Evolutionary conservation across 257 asterid species (phyloP), one percentile per base, ranked within the genome.

Genomic region (Solanum gracilifrons): DNA sequence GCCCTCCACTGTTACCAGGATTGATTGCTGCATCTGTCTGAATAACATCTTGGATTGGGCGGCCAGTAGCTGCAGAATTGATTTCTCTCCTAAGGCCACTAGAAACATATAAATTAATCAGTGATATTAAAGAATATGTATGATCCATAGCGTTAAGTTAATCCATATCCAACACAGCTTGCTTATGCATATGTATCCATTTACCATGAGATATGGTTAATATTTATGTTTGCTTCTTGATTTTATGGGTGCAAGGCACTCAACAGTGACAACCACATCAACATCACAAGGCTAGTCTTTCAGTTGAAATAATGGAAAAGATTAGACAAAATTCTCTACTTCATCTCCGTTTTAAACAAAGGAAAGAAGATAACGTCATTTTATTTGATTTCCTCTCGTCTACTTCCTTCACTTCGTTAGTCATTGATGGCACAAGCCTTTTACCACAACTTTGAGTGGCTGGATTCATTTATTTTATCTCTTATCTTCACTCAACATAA

Each of bases 1-100:
- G 99, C 69, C 99, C 99, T 72, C 99, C 99, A 87, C 99, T 97
- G 89, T 97, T 97, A 73, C 99, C 99, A 13, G 99, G 99, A 89
- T 97, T 97, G 76, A 97, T 97, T 48, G 99, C 99, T 76, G 99
- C 99, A 86, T 97, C 99, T n/a, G 98, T 97, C 91, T 96, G 99
- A 90, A 97, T 96, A 71, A 97, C 99, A 91, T 97, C 98, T 90
- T 96, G 99, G 88, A 97, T 97, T 75, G 98, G 99, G 84, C 99
- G 99, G 46, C 99, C 99, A 79, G 99, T 93, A 71, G 99, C 98
- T 77, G 99, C 99, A 69, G 99, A 97, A 93, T 96, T 95, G 88
- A 97, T 97, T 93, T 97, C 99, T 89, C 99, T 95, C 75, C 97
- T 91, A 60, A 97, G 98, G 62, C 99, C 99, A 89, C 99, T 96